Conservation (phyloP, 306 rosid genomes). For the Prinsepia uniflora region DNA sequence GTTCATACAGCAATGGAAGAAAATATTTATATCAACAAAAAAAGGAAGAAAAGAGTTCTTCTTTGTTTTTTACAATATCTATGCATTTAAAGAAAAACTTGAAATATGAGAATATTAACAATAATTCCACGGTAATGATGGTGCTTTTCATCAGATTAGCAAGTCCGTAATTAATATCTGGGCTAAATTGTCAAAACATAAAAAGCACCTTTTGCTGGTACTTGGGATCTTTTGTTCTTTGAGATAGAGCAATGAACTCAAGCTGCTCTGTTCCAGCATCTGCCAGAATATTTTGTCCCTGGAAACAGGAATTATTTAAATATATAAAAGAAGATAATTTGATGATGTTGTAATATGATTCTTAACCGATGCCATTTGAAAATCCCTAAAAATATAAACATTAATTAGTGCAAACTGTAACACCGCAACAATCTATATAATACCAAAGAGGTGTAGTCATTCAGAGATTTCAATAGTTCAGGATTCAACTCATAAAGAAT, state of each 20-base stretch:
- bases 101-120: background rate
- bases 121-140: background rate
- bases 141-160: slow-evolving; percentile 1
- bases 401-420: background rate
- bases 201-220: slow-evolving; percentile 30
- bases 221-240: slow-evolving; percentile 26
- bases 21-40: background rate
- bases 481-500: background rate
- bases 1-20: background rate
- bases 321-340: background rate
- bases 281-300: slow-evolving; percentile 27
- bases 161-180: background rate
- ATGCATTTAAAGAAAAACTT: background rate
- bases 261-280: slow-evolving; percentile 29
- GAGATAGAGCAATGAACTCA: slow-evolving; percentile 30
- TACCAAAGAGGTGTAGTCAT: background rate
- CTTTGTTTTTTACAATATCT: background rate
- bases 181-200: background rate
- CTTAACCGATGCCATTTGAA: background rate
- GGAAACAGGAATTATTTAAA: background rate
- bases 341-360: background rate
- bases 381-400: slow-evolving; percentile 1
- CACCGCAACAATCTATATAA: background rate
- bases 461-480: slow-evolving; percentile 1
- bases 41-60: background rate